phyloP scores from a whole-genome alignment of 495 filamentous ascomycete species.

The Oidiodendron maius region DNA sequence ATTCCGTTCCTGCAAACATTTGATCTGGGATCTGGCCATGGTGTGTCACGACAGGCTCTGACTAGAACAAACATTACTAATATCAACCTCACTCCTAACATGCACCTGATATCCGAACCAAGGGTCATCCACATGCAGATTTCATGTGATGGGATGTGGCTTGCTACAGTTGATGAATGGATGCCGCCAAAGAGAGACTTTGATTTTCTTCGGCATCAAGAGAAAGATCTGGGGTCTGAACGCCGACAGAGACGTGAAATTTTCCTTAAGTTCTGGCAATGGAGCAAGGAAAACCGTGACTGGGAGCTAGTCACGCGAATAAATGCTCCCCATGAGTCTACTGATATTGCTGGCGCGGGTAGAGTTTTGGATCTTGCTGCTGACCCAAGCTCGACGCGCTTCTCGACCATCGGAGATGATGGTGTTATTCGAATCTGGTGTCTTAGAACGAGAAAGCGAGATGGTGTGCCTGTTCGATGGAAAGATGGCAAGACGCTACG shows the following conservation, averaged over 20 bases:
- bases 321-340: conserved; percentile 67
- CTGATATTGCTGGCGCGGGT: conserved; percentile 35
- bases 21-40: conserved; percentile 64
- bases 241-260: conserved; percentile 56
- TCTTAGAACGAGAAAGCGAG: conserved; percentile 54
- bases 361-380: conserved; percentile 64
- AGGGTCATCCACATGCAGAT: conserved; percentile 66
- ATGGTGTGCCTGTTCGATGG: conserved; percentile 53
- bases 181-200: conserved; percentile 60
- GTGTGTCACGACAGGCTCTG: conserved; percentile 78
- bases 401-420: conserved; percentile 82
- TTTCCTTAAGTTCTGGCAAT: conserved; percentile 87
- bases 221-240: conserved; percentile 28
- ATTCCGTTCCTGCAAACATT: conserved; percentile 72
- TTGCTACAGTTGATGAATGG: conserved; percentile 91
- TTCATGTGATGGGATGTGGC: conserved; percentile 77
- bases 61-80: conserved; percentile 82
- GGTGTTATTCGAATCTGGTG: conserved; percentile 72
- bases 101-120: conserved; percentile 63
- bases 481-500: conserved; percentile 46
- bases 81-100: conserved; percentile 64
- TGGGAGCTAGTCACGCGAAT: conserved; percentile 78
- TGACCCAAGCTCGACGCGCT: conserved; percentile 58
- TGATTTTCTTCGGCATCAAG: conserved; percentile 34
- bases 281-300: conserved; percentile 50